phyloP scores from a whole-genome alignment of 2,329 filamentous ascomycete species.

The Cladosporium sp. region DNA sequence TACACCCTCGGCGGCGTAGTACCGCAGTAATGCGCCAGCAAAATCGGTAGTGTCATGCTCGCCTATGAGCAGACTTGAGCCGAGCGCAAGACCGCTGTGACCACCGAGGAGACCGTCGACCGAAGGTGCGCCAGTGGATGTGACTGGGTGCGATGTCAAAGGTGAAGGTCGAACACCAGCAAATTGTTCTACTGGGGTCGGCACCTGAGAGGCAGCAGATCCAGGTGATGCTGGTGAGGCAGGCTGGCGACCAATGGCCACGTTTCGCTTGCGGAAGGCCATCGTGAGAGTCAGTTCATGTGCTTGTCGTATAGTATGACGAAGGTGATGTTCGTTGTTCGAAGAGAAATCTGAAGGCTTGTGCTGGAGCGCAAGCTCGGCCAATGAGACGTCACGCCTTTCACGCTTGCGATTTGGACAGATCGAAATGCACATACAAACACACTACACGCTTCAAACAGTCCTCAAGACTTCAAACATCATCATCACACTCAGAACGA shows the following conservation, averaged over 20 bases:
- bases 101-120: constrained; percentile 81
- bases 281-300: constrained; percentile 9
- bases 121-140: constrained; percentile 83
- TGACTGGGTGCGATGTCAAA: constrained; percentile 79
- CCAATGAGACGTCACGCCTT: background rate
- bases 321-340: background rate
- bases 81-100: constrained; percentile 77
- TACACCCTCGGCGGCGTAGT: constrained; percentile 89
- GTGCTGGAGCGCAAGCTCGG: background rate
- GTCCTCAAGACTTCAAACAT: no score
- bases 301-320: background rate
- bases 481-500: background rate
- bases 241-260: constrained; percentile 17
- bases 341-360: background rate
- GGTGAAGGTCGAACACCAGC: constrained; percentile 75
- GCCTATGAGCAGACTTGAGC: constrained; percentile 73
- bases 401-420: no score
- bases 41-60: constrained; percentile 95
- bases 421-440: no score
- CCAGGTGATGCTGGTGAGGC: constrained; percentile 1
- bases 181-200: constrained; percentile 14
- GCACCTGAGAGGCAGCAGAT: background rate
- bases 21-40: constrained; percentile 73
- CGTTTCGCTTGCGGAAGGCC: constrained; percentile 25
- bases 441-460: no score